Evolutionary conservation across 2,329 filamentous ascomycete genomes (phyloP).

Genomic region (Ascochyta viciae-villosae): DNA sequence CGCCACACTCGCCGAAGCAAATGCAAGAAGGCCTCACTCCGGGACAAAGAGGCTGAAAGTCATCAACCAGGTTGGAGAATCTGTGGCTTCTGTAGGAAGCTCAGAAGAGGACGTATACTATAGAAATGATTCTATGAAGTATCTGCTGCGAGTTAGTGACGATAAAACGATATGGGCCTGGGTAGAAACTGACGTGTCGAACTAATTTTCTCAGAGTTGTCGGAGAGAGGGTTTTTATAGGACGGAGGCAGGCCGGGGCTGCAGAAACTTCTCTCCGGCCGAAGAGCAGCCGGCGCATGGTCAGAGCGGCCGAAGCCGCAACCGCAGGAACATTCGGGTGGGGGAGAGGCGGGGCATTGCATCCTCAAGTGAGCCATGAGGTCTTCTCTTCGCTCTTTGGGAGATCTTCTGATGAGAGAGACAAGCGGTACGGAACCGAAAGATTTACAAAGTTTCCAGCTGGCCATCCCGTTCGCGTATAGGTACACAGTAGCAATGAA

Average conservation of each 20-base stretch:
- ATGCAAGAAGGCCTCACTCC: constrained; percentile 78
- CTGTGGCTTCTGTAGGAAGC: constrained; percentile 92
- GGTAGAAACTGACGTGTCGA: constrained; percentile 11
- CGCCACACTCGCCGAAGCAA: constrained; percentile 85
- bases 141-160: constrained; percentile 2
- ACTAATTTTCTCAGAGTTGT: background rate
- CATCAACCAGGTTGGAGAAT: constrained; percentile 91
- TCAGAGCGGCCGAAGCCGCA: constrained; percentile 12
- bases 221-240: no score
- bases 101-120: constrained; percentile 94
- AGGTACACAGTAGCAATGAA: background rate
- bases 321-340: constrained; percentile 21
- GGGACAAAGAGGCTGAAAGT: constrained; percentile 80
- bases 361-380: background rate
- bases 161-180: background rate
- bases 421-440: no score
- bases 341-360: constrained; percentile 18
- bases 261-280: background rate
- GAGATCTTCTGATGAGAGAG: background rate
- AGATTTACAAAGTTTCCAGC: no score
- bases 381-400: background rate
- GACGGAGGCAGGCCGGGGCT: background rate
- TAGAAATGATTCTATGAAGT: constrained; percentile 70
- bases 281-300: background rate
- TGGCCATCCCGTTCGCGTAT: background rate